Evolutionary conservation across 371 early-diverging fungal genomes (phyloP), one percentile per base, ranked within the genome.

Genomic region (Capillidium rhysosporum): DNA sequence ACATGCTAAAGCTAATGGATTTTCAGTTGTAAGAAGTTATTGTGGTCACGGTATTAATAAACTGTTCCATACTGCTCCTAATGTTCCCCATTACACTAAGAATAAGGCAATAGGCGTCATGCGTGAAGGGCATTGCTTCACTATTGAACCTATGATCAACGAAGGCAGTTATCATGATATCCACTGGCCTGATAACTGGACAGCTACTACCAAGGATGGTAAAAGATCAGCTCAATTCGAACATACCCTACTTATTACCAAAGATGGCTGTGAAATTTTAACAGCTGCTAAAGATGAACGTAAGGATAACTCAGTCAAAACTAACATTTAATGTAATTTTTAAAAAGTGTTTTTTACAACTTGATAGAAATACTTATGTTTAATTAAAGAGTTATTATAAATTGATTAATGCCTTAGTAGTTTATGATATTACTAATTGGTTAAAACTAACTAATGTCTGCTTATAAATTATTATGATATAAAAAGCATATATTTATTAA

Each of bases 181-280:
- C 60, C 77, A 71, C 40, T 89, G 93, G 92, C 80, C 84, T 16
- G 93, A 95, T 63, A 65, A 74, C 53, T 92, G 92, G 92, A 92
- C 92, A 8, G 84, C 82, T 0, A 84, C 81, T 9, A 96, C 97
- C 5, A 65, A 58, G 43, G 97, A 96, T 63, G 96, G 96, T 39
- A 90, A 90, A 64, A 75, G 92, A 40, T 89, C 90, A 21, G 97
- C 98, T 0, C 98, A 98, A 72, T 99, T 99, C 71, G 98, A 99
- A 62, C 92, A 99, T 63, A 92, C 93, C 9, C 64, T 98, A 52
- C 71, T 94, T 28, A 83, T 98, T 14, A 96, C 92, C 3, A 86
- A 93, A 63, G 77, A 72, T 40, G 93, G 96, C 24, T 84, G 83
- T 34, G 96, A 95, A 65, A 72, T 98, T 54, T 71, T 98, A 43